A percentile compares a stretch with the other conserved stretches of the same genome.
phyloP scores from a whole-genome alignment of 768 basidiomycete genomes.

The Hypholoma sublateritium region DNA sequence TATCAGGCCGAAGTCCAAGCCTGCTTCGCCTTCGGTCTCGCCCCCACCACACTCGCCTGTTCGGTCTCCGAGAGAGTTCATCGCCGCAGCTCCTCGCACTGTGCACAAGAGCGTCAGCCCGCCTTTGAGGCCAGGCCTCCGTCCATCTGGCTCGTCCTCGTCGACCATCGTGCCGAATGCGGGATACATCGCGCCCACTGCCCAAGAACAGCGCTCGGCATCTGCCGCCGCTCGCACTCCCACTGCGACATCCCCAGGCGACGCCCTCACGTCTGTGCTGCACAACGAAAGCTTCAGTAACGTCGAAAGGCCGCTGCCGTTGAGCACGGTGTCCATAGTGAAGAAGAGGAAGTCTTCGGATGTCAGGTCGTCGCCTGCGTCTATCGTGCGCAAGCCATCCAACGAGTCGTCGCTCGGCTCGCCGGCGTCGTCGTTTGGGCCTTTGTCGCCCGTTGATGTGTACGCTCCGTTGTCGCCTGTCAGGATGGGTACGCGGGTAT shows the following conservation, averaged over 20 bases:
- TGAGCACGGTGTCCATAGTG: neutral
- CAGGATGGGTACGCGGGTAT: constrained; percentile 62
- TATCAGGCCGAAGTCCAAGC: constrained; percentile 2
- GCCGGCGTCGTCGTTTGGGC: constrained; percentile 55
- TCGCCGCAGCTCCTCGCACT: constrained; percentile 14
- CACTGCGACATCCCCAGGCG: neutral
- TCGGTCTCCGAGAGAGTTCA: constrained; percentile 24
- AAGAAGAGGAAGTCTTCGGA: constrained; percentile 11
- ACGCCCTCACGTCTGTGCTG: neutral
- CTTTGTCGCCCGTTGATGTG: constrained; percentile 48
- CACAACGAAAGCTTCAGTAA: neutral
- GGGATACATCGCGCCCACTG: neutral
- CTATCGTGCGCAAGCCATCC: constrained; percentile 41
- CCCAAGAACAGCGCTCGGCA: neutral
- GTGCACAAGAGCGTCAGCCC: neutral
- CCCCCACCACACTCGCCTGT: constrained; percentile 22
- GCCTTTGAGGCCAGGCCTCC: neutral
- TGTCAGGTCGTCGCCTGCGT: constrained; percentile 17
- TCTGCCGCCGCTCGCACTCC: constrained; percentile 2
- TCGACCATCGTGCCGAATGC: neutral
- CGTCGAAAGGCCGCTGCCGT: neutral
- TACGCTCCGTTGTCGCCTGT: constrained; percentile 27
- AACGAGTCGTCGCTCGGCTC: constrained; percentile 51
- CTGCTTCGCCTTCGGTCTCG: constrained; percentile 19
- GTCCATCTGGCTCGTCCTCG: constrained; percentile 1